Evolutionary conservation across 768 basidiomycete genomes (phyloP), one percentile per base, ranked within the genome.

Genomic region (Neoboletus brunneissimus): DNA sequence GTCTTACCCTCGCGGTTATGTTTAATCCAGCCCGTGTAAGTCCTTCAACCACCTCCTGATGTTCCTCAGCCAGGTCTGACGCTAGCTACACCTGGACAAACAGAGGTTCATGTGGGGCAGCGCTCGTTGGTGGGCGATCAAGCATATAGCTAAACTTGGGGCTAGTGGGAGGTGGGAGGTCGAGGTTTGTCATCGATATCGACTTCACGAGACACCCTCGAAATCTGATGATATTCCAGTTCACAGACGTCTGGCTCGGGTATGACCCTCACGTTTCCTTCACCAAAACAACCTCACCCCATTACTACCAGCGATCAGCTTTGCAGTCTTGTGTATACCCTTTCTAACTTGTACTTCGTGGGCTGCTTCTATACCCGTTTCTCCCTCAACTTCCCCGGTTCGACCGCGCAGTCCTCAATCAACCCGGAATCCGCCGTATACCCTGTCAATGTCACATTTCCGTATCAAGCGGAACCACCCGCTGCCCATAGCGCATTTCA

Each of bases 201-300:
- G 37, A 34, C 44, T 31, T 49, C 37, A 46, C 48, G n/a, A 27
- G 11, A 32, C 27, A 41, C 15, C 40, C 32, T 48, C 31, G 3
- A 38, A 45, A 32, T 56, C 57, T 58, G 57, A 61, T 49, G 31
- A 18, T 35, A 27, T 48, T 43, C 1, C 54, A 89, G 86, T 94
- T 94, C 68, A 73, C 86, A 16, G 91, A 92, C 76, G 91, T 93
- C 83, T 94, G 91, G 91, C 78, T 93, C 68, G 91, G 89, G 89
- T 89, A 70, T 53, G 81, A 66, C 27, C 50, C 15, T 31, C 2
- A 47, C 4, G 11, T 23, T 41, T 44, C 10, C 25, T 32, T 42
- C 27, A 48, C 3, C 9, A 11, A 52, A 44, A 29, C 16, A 18
- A 23, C 57, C 55, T 66, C 54, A 65, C 46, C 13, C 22, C 29